Conservation (phyloP, 2,329 filamentous ascomycete species). For the Aspergillus sp. region DNA sequence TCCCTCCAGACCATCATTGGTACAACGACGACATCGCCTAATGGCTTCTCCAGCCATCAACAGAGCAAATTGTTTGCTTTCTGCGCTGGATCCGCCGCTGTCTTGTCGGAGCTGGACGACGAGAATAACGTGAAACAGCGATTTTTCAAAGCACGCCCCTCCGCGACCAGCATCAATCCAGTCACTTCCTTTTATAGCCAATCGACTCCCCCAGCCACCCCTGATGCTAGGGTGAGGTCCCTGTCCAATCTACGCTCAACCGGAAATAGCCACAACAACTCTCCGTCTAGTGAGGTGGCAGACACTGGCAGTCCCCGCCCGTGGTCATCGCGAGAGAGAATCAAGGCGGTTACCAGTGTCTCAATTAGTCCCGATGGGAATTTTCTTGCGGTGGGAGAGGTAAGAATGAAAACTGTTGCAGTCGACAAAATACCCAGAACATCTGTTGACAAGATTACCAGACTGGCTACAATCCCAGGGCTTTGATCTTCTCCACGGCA, state of each 20-base stretch:
- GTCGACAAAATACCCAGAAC: not conserved
- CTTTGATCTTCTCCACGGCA: slow-evolving; percentile 79
- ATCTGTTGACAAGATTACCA: slow-evolving; percentile 31
- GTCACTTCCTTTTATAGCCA: slow-evolving; percentile 49
- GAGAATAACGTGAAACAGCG: slow-evolving; percentile 64
- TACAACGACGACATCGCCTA: slow-evolving; percentile 78
- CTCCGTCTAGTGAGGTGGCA: slow-evolving; percentile 46
- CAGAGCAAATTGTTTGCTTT: slow-evolving; percentile 73
- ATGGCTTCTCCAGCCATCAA: slow-evolving; percentile 77
- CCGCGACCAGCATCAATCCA: slow-evolving; percentile 61
- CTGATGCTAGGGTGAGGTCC: slow-evolving; percentile 55
- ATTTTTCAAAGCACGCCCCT: slow-evolving; percentile 83
- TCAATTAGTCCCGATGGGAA: slow-evolving; percentile 81
- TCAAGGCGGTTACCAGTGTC: slow-evolving; percentile 90
- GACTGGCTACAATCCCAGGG: slow-evolving; percentile 87
- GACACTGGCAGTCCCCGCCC: slow-evolving; percentile 64
- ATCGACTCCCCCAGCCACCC: slow-evolving; percentile 53
- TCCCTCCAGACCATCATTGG: slow-evolving; percentile 82
- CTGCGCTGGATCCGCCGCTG: slow-evolving; percentile 88
- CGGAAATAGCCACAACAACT: slow-evolving; percentile 39
- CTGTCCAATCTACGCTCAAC: slow-evolving; percentile 50
- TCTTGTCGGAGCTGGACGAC: slow-evolving; percentile 74
- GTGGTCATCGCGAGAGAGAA: slow-evolving; percentile 84
- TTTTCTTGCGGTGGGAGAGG: slow-evolving; percentile 86
- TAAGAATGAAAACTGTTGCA: slow-evolving; percentile 25